phyloP scores from a whole-genome alignment of 352 stramenopile genomes.

The Globisporangium nodosum region DNA sequence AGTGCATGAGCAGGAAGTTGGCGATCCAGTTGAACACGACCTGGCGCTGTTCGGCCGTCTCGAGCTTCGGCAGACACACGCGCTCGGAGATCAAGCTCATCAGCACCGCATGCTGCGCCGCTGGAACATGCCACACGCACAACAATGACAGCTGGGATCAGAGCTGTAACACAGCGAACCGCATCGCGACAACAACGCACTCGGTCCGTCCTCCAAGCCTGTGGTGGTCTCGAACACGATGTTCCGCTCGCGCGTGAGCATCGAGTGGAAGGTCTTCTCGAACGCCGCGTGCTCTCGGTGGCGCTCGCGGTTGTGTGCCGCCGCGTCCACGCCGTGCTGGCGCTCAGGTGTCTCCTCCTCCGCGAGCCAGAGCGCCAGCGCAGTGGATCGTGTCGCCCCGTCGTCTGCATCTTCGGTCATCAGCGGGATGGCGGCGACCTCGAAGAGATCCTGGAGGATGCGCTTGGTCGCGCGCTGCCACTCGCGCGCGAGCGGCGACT shows the following conservation, averaged over 20 bases:
- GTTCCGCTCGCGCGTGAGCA: conserved; percentile 71
- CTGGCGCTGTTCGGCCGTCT: conserved; percentile 40
- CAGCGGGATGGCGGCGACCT: conserved; percentile 48
- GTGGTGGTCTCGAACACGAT: conserved; percentile 69
- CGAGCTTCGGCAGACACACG: conserved; percentile 56
- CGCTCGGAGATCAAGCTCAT: conserved; percentile 53
- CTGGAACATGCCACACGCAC: not conserved
- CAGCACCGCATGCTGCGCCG: conserved; percentile 54
- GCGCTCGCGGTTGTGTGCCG: conserved; percentile 33
- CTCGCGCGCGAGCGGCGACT: conserved; percentile 48
- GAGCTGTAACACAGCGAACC: too few species aligned
- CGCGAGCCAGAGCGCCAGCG: conserved; percentile 46
- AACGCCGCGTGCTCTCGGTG: conserved; percentile 47
- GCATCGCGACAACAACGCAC: conserved; percentile 21
- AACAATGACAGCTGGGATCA: too few species aligned
- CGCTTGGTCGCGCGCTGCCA: conserved; percentile 65
- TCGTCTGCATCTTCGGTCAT: conserved; percentile 6
- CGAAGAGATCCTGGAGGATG: conserved; percentile 56
- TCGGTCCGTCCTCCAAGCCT: conserved; percentile 62
- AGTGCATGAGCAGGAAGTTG: conserved; percentile 73
- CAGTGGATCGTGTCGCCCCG: conserved; percentile 20
- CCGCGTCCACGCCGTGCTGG: conserved; percentile 29
- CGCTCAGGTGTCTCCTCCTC: conserved; percentile 32
- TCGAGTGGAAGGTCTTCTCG: conserved; percentile 46
- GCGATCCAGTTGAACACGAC: conserved; percentile 74